Percentiles rank a stretch among this genome's conserved stretches.
These are phyloP conservation scores for Neonectria sp. DNA, from an alignment of 2,329 filamentous ascomycete genomes.

Conservation along the genomic window DNA sequence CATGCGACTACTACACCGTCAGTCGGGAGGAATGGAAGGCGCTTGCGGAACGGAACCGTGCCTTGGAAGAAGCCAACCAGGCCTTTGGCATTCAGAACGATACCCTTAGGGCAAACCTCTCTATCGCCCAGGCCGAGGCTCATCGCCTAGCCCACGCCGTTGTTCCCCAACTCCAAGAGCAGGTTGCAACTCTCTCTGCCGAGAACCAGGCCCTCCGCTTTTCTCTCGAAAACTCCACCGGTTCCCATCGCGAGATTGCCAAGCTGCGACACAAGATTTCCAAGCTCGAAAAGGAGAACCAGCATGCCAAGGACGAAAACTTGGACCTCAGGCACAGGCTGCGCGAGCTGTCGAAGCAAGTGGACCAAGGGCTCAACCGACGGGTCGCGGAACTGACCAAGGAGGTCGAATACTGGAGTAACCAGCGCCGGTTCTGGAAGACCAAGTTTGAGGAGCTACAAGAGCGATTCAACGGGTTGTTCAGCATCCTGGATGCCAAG, in stretches of 20 bases:
- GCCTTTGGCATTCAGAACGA: conserved; percentile 51
- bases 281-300: conserved; percentile 57
- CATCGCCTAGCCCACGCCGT: conserved; percentile 52
- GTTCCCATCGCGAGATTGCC: conserved; percentile 50
- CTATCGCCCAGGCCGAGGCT: conserved; percentile 53
- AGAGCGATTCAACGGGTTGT: conserved; percentile 48
- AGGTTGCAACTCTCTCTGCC: conserved; percentile 53
- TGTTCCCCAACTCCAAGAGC: conserved; percentile 55
- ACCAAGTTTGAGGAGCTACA: conserved; percentile 47
- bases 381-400: conserved; percentile 52
- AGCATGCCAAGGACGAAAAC: conserved; percentile 54
- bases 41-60: conserved; percentile 55
- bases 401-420: conserved; percentile 55
- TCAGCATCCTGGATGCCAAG: conserved; percentile 49
- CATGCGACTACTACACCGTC: conserved; percentile 55
- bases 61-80: conserved; percentile 54
- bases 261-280: conserved; percentile 52
- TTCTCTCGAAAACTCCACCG: conserved; percentile 53
- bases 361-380: conserved; percentile 50
- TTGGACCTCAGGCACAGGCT: conserved; percentile 53
- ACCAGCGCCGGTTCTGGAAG: conserved; percentile 51
- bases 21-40: conserved; percentile 55
- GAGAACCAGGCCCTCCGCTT: conserved; percentile 59
- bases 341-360: conserved; percentile 53
- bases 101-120: conserved; percentile 54